These are phyloP conservation scores for Rhizoctonia solani DNA, from an alignment of 1,284 basidiomycete species.

Conservation along the genomic window DNA sequence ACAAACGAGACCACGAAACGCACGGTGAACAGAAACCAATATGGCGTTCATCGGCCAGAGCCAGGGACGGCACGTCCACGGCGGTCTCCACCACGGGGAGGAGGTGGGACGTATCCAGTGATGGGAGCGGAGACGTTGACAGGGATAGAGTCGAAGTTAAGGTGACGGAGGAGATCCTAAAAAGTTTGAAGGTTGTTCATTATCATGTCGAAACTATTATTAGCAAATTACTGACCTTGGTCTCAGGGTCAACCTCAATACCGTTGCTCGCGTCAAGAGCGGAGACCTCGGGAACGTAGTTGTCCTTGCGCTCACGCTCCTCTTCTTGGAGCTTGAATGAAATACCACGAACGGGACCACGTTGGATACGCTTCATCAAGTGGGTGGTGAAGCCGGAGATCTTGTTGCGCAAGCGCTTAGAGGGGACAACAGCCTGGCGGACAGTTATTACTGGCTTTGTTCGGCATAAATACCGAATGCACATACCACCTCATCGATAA, in stretches of 20 bases:
- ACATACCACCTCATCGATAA: constrained; percentile 97
- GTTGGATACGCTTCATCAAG: constrained; percentile 99
- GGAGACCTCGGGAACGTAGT: constrained; percentile 96
- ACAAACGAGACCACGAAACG: constrained; percentile 19
- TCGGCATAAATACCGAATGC: constrained; percentile 9
- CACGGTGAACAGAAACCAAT: not conserved
- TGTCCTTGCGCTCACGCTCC: constrained; percentile 99
- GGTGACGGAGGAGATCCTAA: constrained; percentile 81
- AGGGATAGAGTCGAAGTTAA: constrained; percentile 89
- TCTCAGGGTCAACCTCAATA: constrained; percentile 87
- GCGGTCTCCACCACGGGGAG: constrained; percentile 59
- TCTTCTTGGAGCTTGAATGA: constrained; percentile 99
- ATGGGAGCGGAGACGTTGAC: constrained; percentile 73
- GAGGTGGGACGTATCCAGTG: constrained; percentile 59
- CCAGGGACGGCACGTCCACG: constrained; percentile 85
- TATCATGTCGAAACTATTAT: not conserved
- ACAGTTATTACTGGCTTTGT: not conserved
- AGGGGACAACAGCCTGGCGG: constrained; percentile 88
- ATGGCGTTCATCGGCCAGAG: constrained; percentile 55
- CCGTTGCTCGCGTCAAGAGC: constrained; percentile 82
- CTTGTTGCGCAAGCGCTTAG: constrained; percentile 99
- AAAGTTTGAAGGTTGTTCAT: constrained; percentile 5
- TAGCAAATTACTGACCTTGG: constrained; percentile 65
- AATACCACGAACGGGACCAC: constrained; percentile 99
- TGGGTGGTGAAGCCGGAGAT: constrained; percentile 99